phyloP scores from a whole-genome alignment of 2,329 filamentous ascomycete genomes.

The Botrytis fragariae region DNA sequence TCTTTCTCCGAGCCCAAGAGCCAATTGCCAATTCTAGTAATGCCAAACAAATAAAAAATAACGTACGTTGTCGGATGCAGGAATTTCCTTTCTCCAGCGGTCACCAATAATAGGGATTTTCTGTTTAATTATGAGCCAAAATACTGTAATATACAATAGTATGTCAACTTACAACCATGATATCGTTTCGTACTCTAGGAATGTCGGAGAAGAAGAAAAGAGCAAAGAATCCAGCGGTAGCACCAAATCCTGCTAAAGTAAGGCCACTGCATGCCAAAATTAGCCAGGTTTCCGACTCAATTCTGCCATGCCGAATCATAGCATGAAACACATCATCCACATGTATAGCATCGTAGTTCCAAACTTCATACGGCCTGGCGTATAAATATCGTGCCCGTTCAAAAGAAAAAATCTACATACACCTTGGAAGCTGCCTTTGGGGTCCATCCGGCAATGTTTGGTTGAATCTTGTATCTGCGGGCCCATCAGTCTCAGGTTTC shows the following conservation, averaged over 20 bases:
- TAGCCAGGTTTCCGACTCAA: conserved; percentile 15
- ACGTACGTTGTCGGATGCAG: conserved; percentile 63
- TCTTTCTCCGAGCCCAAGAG: no score
- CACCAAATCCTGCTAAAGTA: conserved; percentile 55
- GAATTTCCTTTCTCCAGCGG: conserved; percentile 53
- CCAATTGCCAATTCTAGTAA: no score
- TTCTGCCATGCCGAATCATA: background rate
- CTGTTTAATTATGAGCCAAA: conserved; percentile 38
- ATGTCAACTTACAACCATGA: conserved; percentile 51
- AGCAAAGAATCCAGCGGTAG: conserved; percentile 52
- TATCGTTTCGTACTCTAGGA: conserved; percentile 57
- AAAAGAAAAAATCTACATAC: conserved; percentile 42
- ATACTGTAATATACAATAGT: background rate
- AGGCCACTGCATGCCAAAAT: conserved; percentile 45
- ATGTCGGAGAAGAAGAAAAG: conserved; percentile 63
- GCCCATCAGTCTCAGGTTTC: conserved; percentile 22
- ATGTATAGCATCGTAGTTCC: background rate
- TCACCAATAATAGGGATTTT: conserved; percentile 54
- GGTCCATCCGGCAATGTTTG: conserved; percentile 54
- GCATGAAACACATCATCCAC: background rate
- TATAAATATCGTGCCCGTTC: background rate
- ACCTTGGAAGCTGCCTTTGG: conserved; percentile 46
- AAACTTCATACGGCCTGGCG: background rate
- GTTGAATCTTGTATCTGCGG: conserved; percentile 57
- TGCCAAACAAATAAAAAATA: conserved; percentile 12